Evolutionary conservation across 768 basidiomycete genomes (phyloP), one percentile per base, ranked within the genome.

Genomic region (Lactifluus echinatus): DNA sequence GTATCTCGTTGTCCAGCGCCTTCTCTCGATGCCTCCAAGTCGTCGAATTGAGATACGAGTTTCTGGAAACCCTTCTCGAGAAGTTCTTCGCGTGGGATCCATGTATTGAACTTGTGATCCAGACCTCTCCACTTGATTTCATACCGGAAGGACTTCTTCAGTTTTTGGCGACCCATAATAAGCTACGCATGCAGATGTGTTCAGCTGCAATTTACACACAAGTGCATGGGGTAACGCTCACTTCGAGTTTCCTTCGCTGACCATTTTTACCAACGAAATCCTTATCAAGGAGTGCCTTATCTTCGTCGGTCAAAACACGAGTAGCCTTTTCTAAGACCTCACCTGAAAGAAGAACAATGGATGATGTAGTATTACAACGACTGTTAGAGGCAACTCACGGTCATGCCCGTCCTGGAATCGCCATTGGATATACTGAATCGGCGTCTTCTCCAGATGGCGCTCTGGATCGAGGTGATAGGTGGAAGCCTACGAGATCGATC

Each of bases 351-450:
- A 55, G 42, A 57, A 49, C 7, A 50, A 46, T 50, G 56, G 45
- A 53, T 54, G 46, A 53, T 37, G 55, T 54, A 42, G 49, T 39
- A 59, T 48, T 17, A 19, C 53, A 40, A 33, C 23, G 62, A 59
- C 12, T 24, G n/a, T n/a, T 14, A 44, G 33, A 61, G 40, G 50
- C 55, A 10, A 76, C 83, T 63, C 69, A 89, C 93, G 88, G 78
- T 98, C 94, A 72, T 95, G 89, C 48, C 94, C 95, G 71, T 96
- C 94, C 69, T 97, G 94, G 82, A 93, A 98, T 65, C 94, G 88
- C 94, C 94, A 98, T 74, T 96, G 93, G 66, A 97, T 96, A 68
- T 98, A 98, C 53, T 86, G 87, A 59, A 94, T 89, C 24, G 95
- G 91, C 4, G 93, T 95, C 75, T 98, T 96, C 73, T 95, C 93